phyloP scores from a whole-genome alignment of 352 stramenopile genomes.

The Phytopythium mirpurense region DNA sequence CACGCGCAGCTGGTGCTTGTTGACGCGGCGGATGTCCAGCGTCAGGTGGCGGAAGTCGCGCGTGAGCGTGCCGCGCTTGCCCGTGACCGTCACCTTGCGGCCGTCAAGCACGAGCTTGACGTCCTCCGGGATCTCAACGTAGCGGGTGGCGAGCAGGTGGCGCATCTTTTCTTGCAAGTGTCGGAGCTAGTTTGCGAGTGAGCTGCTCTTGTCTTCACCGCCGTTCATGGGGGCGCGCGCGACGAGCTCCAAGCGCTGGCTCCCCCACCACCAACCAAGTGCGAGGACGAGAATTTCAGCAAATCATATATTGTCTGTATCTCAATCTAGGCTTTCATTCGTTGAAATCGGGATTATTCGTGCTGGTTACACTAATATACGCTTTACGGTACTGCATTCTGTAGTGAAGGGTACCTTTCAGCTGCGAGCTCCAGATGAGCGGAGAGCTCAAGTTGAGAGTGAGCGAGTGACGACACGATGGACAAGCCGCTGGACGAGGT shows the following conservation, averaged over 20 bases:
- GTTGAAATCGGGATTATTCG: background rate
- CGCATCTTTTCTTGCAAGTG: slow-evolving; percentile 56
- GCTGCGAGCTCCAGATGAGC: too few relatives aligned
- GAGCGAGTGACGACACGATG: too few relatives aligned
- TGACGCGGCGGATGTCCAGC: slow-evolving; percentile 93
- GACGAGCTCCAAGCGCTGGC: too few relatives aligned
- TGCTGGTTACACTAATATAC: background rate
- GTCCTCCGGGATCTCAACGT: slow-evolving; percentile 92
- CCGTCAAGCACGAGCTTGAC: slow-evolving; percentile 94
- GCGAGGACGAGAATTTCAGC: background rate
- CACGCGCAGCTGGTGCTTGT: slow-evolving; percentile 92
- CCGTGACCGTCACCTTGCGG: slow-evolving; percentile 94
- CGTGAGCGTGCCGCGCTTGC: slow-evolving; percentile 92
- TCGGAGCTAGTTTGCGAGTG: slow-evolving; percentile 77
- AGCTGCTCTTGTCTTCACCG: background rate
- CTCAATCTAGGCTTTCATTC: background rate
- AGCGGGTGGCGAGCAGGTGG: slow-evolving; percentile 91
- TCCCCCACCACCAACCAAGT: slow-evolving; percentile 14
- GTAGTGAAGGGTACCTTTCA: background rate
- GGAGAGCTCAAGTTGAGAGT: too few relatives aligned
- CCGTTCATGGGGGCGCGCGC: background rate
- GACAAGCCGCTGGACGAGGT: slow-evolving; percentile 2
- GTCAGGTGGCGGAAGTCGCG: slow-evolving; percentile 98
- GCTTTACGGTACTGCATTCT: background rate
- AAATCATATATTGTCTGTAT: background rate